phyloP scores from a whole-genome alignment of 2,329 filamentous ascomycete genomes.

The Alternaria longipes region DNA sequence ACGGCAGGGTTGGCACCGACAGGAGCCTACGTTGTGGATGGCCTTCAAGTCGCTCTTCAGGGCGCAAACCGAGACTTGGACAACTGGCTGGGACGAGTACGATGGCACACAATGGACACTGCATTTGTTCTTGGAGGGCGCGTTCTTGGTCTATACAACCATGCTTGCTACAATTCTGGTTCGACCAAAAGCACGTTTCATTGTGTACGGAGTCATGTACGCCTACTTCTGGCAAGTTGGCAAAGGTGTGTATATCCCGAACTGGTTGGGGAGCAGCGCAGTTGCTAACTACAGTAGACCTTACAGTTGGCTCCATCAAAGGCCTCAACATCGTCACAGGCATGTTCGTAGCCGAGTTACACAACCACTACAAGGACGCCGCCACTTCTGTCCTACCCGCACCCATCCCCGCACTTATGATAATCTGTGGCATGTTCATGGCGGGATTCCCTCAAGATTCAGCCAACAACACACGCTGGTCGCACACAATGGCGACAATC shows the following conservation, averaged over 20 bases:
- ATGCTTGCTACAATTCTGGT: slow-evolving; percentile 54
- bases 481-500: slow-evolving; percentile 55
- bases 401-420: slow-evolving; percentile 61
- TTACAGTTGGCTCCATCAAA: slow-evolving; percentile 47
- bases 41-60: slow-evolving; percentile 44
- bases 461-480: slow-evolving; percentile 65
- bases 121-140: slow-evolving; percentile 54
- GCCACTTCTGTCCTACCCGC: slow-evolving; percentile 59
- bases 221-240: slow-evolving; percentile 52
- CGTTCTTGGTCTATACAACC: slow-evolving; percentile 55
- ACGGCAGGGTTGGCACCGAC: slow-evolving; percentile 52
- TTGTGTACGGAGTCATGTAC: slow-evolving; percentile 51
- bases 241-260: slow-evolving; percentile 34
- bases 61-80: slow-evolving; percentile 51
- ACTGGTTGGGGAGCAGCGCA: neutral
- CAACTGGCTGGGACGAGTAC: slow-evolving; percentile 52
- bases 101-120: slow-evolving; percentile 57
- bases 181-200: slow-evolving; percentile 47
- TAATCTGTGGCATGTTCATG: slow-evolving; percentile 64
- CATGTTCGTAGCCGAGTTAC: slow-evolving; percentile 68
- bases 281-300: slow-evolving; percentile 38
- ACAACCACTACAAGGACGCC: slow-evolving; percentile 61
- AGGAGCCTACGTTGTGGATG: slow-evolving; percentile 43
- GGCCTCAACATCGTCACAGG: slow-evolving; percentile 69
- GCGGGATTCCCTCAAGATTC: slow-evolving; percentile 69